Conservation (phyloP, 2,329 filamentous ascomycete genomes). For the Thielaviopsis euricoi region DNA sequence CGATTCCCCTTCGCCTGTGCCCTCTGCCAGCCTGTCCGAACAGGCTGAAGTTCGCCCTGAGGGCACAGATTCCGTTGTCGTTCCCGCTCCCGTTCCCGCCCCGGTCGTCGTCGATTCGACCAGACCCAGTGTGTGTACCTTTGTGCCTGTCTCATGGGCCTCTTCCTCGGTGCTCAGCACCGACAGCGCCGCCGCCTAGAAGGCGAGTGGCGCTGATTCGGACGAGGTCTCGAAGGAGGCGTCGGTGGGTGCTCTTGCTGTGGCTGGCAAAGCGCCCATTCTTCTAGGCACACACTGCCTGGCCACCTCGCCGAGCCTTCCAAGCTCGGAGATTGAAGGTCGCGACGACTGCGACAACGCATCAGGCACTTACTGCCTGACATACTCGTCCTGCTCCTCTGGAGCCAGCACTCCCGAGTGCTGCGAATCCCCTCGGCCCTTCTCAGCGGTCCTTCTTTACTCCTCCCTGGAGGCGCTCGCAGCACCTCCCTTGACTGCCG, state of each 20-base stretch:
- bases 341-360: neutral
- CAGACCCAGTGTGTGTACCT: no score
- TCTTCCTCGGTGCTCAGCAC: no score
- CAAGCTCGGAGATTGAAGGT: neutral
- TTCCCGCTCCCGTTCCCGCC: no score
- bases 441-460: neutral
- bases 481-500: no score
- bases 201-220: neutral
- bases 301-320: neutral
- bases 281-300: neutral
- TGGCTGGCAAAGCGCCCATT: neutral
- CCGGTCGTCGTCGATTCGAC: no score
- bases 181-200: neutral
- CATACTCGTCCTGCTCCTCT: neutral
- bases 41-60: no score
- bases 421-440: neutral
- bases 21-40: no score
- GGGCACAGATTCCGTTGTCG: no score
- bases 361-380: neutral
- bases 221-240: neutral
- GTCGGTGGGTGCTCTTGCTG: neutral
- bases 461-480: neutral
- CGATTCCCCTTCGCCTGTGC: no score
- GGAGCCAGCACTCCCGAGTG: neutral
- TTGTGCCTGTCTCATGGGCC: no score